Base-by-base conservation (phyloP, 345 rosid species). In the Isatis tinctoria region DNA sequence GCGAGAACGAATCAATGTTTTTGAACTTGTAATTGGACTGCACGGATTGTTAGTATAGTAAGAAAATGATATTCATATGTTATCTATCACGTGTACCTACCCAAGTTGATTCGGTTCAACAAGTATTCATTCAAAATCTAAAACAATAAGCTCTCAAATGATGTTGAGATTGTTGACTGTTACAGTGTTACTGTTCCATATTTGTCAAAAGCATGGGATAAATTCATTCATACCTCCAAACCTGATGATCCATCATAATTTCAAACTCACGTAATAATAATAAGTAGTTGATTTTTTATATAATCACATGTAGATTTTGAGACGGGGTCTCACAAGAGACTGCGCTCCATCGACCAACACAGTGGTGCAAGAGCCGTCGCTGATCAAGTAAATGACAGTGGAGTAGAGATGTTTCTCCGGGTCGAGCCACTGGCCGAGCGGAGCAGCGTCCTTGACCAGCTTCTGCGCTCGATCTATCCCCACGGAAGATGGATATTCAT, bases 281-380 rank as follows among this genome's bases (percentile, higher is more conserved):
- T n/a, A n/a, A n/a, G n/a, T n/a, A n/a, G n/a, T n/a, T n/a, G n/a
- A n/a, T n/a, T n/a, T n/a, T n/a, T n/a, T 17, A 8, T 22, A 6
- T 24, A 12, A 53, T 66, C 75, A 92, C 88, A 92, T 96, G 60
- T 62, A 96, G 13, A 98, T 89, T 64, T 91, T 83, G 88, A 96
- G 68, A 35, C 98, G 90, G 60, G 99, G 99, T 80, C 99, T 86
- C 39, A 75, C 68, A 39, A 92, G 56, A 36, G 99, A 90, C 81
- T 90, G 97, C 0, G 82, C 99, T 16, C 99, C 98, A 63, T 92
- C 99, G 1, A 87, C 94, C 22, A 78, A 84, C 41, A 89, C 75
- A 36, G 89, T 87, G 37, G 99, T 92, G 27, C 85, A 73, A 0
- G 99, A 84, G 14, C 86, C 88, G 12, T 92, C 96, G n/a, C 98